A percentile compares a stretch with the other conserved stretches of the same genome.
Conservation (phyloP, 257 asterid genomes). For the Verbena officinalis region DNA sequence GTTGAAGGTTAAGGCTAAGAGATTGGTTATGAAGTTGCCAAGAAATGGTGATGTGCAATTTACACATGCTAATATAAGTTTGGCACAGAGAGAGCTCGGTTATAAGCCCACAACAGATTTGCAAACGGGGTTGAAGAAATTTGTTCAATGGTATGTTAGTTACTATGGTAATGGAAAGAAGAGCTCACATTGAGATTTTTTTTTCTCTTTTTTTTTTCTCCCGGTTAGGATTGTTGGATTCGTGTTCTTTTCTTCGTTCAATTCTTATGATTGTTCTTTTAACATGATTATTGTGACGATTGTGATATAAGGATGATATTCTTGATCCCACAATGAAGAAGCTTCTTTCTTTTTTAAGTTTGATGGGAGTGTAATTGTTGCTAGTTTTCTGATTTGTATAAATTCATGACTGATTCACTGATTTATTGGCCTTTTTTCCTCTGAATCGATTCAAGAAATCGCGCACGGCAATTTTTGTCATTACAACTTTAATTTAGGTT, state of each 20-base stretch:
- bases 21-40: conserved; percentile 58
- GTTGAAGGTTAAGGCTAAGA: conserved; percentile 61
- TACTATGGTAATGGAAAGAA: conserved; percentile 61
- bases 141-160: conserved; percentile 59
- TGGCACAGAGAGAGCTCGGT: conserved; percentile 56
- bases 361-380: conserved; percentile 48
- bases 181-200: conserved; percentile 39
- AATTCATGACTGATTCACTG: conserved; percentile 28
- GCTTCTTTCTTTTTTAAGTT: conserved; percentile 12
- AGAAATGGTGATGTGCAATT: conserved; percentile 70
- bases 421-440: conserved; percentile 28
- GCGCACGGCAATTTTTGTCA: conserved; percentile 36
- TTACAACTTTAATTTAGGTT: conserved; percentile 11
- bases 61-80: conserved; percentile 68
- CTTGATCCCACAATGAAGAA: conserved; percentile 35
- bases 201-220: not conserved
- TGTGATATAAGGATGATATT: conserved; percentile 30
- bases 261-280: conserved; percentile 35
- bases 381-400: conserved; percentile 38
- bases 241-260: conserved; percentile 41
- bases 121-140: conserved; percentile 60
- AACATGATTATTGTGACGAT: conserved; percentile 19
- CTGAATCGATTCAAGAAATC: conserved; percentile 41
- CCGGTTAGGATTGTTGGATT: conserved; percentile 31
- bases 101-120: conserved; percentile 62